Base-by-base conservation (phyloP, 805 yeast genomes). In the Jamesozyma piceae region DNA sequence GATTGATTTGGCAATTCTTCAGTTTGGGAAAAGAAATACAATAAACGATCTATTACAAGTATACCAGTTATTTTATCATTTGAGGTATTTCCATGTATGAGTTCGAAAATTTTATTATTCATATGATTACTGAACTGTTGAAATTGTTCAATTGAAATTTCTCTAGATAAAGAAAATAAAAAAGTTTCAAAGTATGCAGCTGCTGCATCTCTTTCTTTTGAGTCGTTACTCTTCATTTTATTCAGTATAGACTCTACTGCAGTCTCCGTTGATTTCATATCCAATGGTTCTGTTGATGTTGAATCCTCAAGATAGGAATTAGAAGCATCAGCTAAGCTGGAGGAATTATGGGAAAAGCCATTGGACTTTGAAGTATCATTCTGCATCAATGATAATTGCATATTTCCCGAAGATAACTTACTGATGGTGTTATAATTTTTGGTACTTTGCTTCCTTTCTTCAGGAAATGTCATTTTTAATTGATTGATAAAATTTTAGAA, bases 1-100 rank as follows among this genome's bases (percentile, higher is more conserved):
- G 89, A 82, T 59, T 84, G 85, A 44, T 83, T 82, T 19, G 90
- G 84, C 49, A 80, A 75, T 52, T 86, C 95, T 51, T 82, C 88
- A 30, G 73, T 75, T 14, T 84, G 83, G 9, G 84, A 78, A 47
- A 85, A 87, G 54, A 83, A 78, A 46, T 82, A 90, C 39, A 88
- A 82, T 48, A 89, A 72, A 5, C 87, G 77, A 60, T 84, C 87
- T 46, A 89, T 78, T 13, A 95, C 95, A n/a, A 86, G 75, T 29
- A 88, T 80, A 27, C 95, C 96, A 14, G 95, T 96, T 29, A 87
- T 68, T 48, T 84, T 78, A 46, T 81, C 85, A 18, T 70, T 60
- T 3, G 77, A 65, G 47, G 80, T 87, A 9, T 75, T 71, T 5
- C 85, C 75, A 49, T 83, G 82, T 36, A 85, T 75, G 38, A 86